Evolutionary conservation across 2,329 filamentous ascomycete genomes (phyloP), one percentile per base, ranked within the genome.

Genomic region (Xylariales sp.): DNA sequence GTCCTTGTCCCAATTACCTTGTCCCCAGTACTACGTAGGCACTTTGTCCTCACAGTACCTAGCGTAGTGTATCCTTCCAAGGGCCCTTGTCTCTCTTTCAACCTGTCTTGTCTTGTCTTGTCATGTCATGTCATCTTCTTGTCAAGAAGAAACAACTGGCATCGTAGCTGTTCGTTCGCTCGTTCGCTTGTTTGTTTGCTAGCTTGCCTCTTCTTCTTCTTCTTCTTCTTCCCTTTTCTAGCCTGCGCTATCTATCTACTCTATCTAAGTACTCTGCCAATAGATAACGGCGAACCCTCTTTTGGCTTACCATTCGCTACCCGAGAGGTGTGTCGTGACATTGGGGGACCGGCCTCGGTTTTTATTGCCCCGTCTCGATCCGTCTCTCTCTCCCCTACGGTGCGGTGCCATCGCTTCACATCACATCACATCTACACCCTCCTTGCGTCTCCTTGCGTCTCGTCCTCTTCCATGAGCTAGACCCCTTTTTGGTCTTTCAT

Each of bases 221-320:
- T 10, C 46, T 58, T 58, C 28, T 41, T 53, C 39, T 48, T 54
- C 34, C 32, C 23, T 32, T 45, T 53, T 7, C 23, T 23, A 23
- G 23, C 23, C 23, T 23, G 23, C 23, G 23, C 36, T 39, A 8
- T 10, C 36, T 39, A 39, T 10, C 8, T 39, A 39, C 36, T 39
- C 8, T 10, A 39, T 23, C 36, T 39, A n/a, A n/a, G n/a, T n/a
- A 36, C 34, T 36, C 55, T 65, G 32, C 67, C 43, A 56, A 59
- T 59, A 55, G 32, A 54, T 23, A 39, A 58, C 18, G 5, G 52
- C 62, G 12, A 48, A 39, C 34, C 12, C 43, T 52, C 45, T 49
- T 14, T 55, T 62, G 36, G 56, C 62, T 58, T 63, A n/a, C 54
- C 58, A 45, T 62, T 63, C 54, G 50, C 48, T 60, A 34, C 16